Conservation (phyloP, 2,329 filamentous ascomycete species). For the Metarhizium robertsii region DNA sequence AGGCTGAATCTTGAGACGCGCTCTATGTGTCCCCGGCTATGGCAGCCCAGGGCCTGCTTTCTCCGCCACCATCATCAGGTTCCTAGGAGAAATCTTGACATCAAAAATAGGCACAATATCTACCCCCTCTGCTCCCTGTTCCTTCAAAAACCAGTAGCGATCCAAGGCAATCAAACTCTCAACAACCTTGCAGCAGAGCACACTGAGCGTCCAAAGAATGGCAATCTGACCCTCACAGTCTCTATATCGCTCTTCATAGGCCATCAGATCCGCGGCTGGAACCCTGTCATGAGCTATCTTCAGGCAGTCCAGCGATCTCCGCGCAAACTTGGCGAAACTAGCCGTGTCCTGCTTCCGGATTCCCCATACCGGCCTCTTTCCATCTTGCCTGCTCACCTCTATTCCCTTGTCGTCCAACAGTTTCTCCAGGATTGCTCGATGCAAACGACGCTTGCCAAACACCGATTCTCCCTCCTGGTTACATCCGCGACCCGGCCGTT, state of each 20-base stretch:
- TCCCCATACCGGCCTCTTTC: constrained; percentile 18
- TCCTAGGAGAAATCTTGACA: constrained; percentile 16
- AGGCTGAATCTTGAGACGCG: too few species aligned
- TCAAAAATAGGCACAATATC: constrained; percentile 20
- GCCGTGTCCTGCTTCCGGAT: constrained; percentile 19
- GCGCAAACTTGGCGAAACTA: constrained; percentile 16
- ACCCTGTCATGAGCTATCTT: constrained; percentile 10
- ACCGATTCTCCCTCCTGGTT: constrained; percentile 7
- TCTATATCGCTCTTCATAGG: constrained; percentile 16
- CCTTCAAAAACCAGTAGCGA: constrained; percentile 20
- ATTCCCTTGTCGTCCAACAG: constrained; percentile 17
- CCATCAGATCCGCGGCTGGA: constrained; percentile 11
- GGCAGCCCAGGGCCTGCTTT: background rate
- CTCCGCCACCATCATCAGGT: constrained; percentile 12
- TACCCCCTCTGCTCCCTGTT: constrained; percentile 11
- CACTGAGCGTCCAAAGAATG: constrained; percentile 22
- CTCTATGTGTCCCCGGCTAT: background rate
- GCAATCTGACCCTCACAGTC: constrained; percentile 16
- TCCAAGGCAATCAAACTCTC: constrained; percentile 23
- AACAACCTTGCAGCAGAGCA: constrained; percentile 22
- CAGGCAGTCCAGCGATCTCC: constrained; percentile 16
- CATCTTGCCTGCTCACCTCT: background rate
- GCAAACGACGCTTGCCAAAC: constrained; percentile 17
- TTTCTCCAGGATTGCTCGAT: constrained; percentile 18
- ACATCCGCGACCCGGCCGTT: constrained; percentile 8